A percentile compares a stretch with the other conserved stretches of the same genome.
Conservation (phyloP, 768 basidiomycete genomes). For the Auricularia heimuer region DNA sequence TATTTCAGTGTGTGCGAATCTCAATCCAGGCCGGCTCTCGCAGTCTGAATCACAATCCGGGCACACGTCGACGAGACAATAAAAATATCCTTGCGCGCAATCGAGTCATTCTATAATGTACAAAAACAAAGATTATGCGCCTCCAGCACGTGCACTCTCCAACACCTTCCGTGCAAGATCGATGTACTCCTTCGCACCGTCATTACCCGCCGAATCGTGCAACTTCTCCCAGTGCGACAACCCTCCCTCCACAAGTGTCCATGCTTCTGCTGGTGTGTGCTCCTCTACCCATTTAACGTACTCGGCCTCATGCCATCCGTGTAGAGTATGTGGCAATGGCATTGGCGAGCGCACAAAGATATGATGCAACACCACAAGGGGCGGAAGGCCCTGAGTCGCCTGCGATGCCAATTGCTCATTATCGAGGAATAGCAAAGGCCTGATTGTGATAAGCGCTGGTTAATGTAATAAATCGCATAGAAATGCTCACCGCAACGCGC, state of each 20-base stretch:
- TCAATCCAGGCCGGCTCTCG: not conserved
- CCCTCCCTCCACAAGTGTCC: constrained; percentile 71
- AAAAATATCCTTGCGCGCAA: no score
- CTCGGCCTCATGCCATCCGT: constrained; percentile 92
- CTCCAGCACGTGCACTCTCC: constrained; percentile 24
- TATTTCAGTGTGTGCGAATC: no score
- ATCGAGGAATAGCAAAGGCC: constrained; percentile 85
- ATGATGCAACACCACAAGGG: constrained; percentile 83
- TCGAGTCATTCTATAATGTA: no score
- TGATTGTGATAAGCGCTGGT: constrained; percentile 20
- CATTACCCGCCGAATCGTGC: constrained; percentile 45
- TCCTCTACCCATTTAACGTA: constrained; percentile 96
- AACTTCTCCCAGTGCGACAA: constrained; percentile 71
- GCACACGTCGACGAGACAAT: no score
- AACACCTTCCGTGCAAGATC: constrained; percentile 61
- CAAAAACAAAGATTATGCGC: no score
- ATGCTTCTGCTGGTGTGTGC: constrained; percentile 71
- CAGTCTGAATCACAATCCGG: no score
- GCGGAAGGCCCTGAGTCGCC: constrained; percentile 59
- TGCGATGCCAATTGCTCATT: constrained; percentile 54
- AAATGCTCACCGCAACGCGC: constrained; percentile 70
- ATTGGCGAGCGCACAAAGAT: constrained; percentile 83
- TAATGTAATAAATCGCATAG: not conserved
- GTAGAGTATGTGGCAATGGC: constrained; percentile 76
- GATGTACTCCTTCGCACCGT: constrained; percentile 51